A percentile compares a stretch with the other conserved stretches of the same genome.
phyloP scores from a whole-genome alignment of 2,329 filamentous ascomycete genomes.

The Penicillium sp. region DNA sequence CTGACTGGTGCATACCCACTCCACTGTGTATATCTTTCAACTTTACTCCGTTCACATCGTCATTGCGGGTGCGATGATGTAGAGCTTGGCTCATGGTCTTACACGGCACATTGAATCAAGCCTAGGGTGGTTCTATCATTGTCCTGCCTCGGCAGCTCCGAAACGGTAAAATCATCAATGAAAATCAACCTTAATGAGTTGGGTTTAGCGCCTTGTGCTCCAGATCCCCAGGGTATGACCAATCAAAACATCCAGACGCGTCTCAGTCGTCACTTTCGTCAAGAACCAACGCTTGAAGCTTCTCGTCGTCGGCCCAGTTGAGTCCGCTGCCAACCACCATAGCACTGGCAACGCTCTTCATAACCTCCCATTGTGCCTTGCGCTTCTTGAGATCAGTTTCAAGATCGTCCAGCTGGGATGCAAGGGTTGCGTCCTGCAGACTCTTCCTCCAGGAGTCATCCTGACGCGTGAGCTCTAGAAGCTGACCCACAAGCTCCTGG shows the following conservation, averaged over 20 bases:
- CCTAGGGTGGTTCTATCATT: not conserved
- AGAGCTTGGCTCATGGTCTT: constrained; percentile 17
- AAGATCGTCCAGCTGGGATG: constrained; percentile 54
- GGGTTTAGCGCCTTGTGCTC: not conserved
- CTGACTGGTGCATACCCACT: not conserved
- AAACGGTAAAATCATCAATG: not conserved
- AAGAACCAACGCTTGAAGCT: constrained; percentile 65
- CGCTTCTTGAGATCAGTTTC: constrained; percentile 59
- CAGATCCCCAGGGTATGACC: not conserved
- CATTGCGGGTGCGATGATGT: constrained; percentile 17
- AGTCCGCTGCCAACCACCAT: constrained; percentile 76
- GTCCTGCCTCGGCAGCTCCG: constrained; percentile 1
- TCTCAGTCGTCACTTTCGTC: constrained; percentile 56
- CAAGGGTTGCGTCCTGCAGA: constrained; percentile 51
- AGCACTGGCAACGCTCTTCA: constrained; percentile 75
- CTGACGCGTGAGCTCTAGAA: constrained; percentile 60
- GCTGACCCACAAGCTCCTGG: constrained; percentile 56
- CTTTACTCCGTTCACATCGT: constrained; percentile 5
- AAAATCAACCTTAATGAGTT: not conserved
- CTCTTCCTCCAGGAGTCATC: constrained; percentile 50
- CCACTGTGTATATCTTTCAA: not conserved
- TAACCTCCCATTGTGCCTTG: constrained; percentile 64
- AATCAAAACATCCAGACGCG: constrained; percentile 2
- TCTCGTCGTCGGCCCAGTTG: constrained; percentile 70
- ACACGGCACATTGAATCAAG: constrained; percentile 6